A percentile compares a stretch with the other conserved stretches of the same genome.
These are phyloP conservation scores for Talaromyces sp. DNA, from an alignment of 2,329 filamentous ascomycete species.

Conservation along the genomic window DNA sequence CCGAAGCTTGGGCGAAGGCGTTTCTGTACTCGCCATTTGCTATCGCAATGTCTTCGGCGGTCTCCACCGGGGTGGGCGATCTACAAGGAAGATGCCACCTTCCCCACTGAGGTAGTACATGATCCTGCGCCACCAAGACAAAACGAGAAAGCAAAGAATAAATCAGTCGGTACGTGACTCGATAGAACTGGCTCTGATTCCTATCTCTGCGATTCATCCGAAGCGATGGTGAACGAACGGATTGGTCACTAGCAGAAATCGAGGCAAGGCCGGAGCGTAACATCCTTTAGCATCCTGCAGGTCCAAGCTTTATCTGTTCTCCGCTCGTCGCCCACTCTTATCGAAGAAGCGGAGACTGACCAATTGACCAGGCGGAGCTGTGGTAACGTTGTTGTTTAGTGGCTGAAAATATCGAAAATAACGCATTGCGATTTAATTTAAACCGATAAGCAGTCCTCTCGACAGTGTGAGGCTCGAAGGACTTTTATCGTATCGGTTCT, in stretches of 20 bases:
- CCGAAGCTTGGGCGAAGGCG: constrained; percentile 13
- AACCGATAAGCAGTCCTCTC: background rate
- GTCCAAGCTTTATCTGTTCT: background rate
- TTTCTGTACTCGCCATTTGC: background rate
- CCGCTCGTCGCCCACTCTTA: background rate
- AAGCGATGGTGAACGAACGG: background rate
- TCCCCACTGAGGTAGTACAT: background rate
- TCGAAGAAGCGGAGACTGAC: background rate
- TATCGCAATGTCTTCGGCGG: constrained; percentile 2
- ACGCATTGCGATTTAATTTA: background rate
- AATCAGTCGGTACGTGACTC: background rate
- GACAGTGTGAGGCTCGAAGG: background rate
- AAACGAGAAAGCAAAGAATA: background rate
- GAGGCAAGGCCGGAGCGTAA: background rate
- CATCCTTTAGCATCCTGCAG: background rate
- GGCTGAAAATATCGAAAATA: background rate
- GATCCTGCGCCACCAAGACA: background rate
- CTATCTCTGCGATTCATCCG: background rate
- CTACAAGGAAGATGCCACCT: background rate
- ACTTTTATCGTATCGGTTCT: background rate
- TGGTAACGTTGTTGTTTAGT: background rate
- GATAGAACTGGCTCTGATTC: background rate
- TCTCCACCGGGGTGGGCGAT: constrained; percentile 5
- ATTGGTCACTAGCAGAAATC: background rate
- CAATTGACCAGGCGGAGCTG: background rate